These are phyloP conservation scores for Cladophialophora exuberans DNA, from an alignment of 2,329 filamentous ascomycete genomes.

Conservation along the genomic window DNA sequence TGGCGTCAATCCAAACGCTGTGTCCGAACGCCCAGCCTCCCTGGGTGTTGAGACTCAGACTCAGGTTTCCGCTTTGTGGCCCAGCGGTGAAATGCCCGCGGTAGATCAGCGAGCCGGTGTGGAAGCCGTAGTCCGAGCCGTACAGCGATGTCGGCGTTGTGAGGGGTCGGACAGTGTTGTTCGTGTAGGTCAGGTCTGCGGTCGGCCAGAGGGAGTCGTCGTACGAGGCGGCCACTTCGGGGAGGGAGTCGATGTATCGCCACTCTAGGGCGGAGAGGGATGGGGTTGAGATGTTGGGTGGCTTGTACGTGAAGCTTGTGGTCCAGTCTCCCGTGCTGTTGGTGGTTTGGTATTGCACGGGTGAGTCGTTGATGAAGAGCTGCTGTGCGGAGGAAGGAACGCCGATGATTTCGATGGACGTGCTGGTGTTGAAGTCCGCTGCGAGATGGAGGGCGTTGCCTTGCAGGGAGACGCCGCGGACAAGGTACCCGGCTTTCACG, in stretches of 20 bases:
- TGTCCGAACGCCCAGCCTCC: constrained; percentile 71
- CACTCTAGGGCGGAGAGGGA: constrained; percentile 63
- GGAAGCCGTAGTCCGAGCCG: constrained; percentile 73
- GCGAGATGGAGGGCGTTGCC: constrained; percentile 63
- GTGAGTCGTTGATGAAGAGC: not conserved
- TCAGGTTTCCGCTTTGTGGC: constrained; percentile 56
- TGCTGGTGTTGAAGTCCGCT: constrained; percentile 74
- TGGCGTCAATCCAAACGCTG: constrained; percentile 67
- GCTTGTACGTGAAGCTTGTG: not conserved
- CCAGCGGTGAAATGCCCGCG: constrained; percentile 69
- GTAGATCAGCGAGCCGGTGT: constrained; percentile 70
- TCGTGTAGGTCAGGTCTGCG: constrained; percentile 62
- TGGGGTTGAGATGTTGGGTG: constrained; percentile 59
- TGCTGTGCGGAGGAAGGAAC: constrained; percentile 53
- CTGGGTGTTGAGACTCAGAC: constrained; percentile 61
- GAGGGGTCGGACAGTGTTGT: constrained; percentile 58
- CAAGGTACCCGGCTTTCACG: constrained; percentile 2
- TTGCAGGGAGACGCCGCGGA: constrained; percentile 28
- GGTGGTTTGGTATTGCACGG: not conserved
- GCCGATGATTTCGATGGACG: constrained; percentile 69
- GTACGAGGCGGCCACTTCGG: constrained; percentile 66
- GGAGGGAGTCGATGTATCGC: constrained; percentile 72
- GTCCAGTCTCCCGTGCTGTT: constrained; percentile 5
- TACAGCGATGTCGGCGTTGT: constrained; percentile 70
- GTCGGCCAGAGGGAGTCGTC: constrained; percentile 69